Base-by-base conservation (phyloP, 2,329 filamentous ascomycete genomes). In the Talaromyces marneffei region DNA sequence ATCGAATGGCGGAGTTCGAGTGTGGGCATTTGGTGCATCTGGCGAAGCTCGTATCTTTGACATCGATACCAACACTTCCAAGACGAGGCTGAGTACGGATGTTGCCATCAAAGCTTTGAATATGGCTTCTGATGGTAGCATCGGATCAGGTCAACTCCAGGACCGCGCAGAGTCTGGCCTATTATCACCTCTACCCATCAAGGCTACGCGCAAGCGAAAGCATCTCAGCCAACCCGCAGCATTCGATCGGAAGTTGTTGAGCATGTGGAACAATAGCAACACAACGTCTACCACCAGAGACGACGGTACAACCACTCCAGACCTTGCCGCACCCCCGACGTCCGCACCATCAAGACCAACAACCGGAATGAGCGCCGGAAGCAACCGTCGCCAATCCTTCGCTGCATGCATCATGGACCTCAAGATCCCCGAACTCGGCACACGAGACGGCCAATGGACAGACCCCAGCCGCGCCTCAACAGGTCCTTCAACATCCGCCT, bases 11-110 rank as follows among this genome's bases (percentile, higher is more conserved):
- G 74, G 78, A 20, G 74, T 83, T 31, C 73, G 76, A 0, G 72
- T 85, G n/a, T 85, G 82, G 80, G 81, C 79, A 0, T 83, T 85
- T 65, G 72, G 74, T 16, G 71, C 72, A 1, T 67, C 75, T 37
- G 79, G 80, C 0, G 69, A 75, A 62, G 79, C 79, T 2, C 75
- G 70, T 5, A 74, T 78, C 6, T 83, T 81, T 74, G 77, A 80
- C 57, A 68, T 84, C 4, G 75, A 77, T 61, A 74, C 69, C 0
- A 66, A 66, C 50, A 67, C 68, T 0, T 67, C 68, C 2, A 37
- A 53, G 9, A 56, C 64, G 6, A 64, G 64, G 14, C 27, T 25
- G 7, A 25, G 52, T 7, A 40, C 64, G 2, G 64, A 67, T n/a
- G 60, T 67, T 7, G 65, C 68, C 6, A 69, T 66, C 60, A 70